Percentiles rank a stretch among this genome's conserved stretches.
phyloP scores from a whole-genome alignment of 2,329 filamentous ascomycete genomes.

The Pseudocercospora eumusae region DNA sequence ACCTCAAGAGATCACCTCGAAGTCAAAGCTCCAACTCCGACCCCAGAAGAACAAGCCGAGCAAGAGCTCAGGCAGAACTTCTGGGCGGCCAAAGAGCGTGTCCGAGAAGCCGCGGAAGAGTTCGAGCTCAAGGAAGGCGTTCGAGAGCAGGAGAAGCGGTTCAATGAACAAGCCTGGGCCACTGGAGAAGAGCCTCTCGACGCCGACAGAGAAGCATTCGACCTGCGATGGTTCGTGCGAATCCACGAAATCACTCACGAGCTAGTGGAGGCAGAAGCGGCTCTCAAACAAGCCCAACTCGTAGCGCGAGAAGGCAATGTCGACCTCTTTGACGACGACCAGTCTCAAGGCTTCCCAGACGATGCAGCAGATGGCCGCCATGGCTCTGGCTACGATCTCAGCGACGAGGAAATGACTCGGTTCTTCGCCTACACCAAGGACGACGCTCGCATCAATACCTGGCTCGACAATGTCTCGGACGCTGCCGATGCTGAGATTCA shows the following conservation, averaged over 20 bases:
- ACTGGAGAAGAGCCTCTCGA: neutral
- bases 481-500: constrained; percentile 2
- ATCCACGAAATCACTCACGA: constrained; percentile 13
- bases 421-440: neutral
- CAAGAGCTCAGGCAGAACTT: neutral
- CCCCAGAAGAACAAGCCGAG: neutral
- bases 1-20: neutral
- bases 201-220: constrained; percentile 4
- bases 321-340: neutral
- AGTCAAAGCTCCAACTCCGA: neutral
- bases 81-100: constrained; percentile 3
- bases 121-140: constrained; percentile 3
- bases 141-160: neutral
- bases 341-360: constrained; percentile 15
- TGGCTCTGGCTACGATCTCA: neutral
- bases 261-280: constrained; percentile 12
- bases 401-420: neutral
- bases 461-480: constrained; percentile 4
- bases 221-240: constrained; percentile 9
- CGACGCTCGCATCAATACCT: constrained; percentile 2
- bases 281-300: neutral
- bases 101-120: neutral
- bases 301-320: constrained; percentile 2
- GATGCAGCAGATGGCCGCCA: neutral
- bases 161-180: constrained; percentile 1